phyloP scores from a whole-genome alignment of 31 red algal species.

The Porphyra umbilicalis region DNA sequence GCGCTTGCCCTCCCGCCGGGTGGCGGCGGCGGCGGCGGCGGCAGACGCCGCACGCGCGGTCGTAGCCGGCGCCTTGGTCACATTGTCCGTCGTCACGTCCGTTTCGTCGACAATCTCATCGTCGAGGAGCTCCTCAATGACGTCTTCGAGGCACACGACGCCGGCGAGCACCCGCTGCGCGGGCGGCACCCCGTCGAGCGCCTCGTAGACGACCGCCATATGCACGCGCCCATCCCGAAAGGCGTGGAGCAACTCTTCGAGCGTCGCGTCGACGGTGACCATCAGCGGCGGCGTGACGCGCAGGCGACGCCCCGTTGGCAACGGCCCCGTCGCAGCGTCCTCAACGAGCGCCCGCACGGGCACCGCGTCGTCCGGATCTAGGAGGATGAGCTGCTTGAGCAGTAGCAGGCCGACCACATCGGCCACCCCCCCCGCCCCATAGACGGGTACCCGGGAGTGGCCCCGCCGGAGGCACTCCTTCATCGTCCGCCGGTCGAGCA shows the following conservation, averaged over 20 bases:
- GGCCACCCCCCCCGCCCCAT: conserved; percentile 28
- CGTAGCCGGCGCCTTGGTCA: conserved; percentile 6
- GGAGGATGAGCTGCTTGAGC: conserved; percentile 86
- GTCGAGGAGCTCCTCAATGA: conserved; percentile 80
- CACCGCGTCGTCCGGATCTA: conserved; percentile 72
- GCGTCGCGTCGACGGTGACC: conserved; percentile 17
- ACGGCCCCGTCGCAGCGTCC: conserved; percentile 23
- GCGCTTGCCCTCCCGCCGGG: background rate
- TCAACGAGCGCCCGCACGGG: conserved; percentile 71
- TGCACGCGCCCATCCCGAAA: conserved; percentile 88
- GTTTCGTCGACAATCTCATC: conserved; percentile 84
- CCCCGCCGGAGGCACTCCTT: conserved; percentile 53
- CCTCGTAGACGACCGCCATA: conserved; percentile 89
- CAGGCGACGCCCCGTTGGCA: conserved; percentile 42
- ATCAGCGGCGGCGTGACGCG: conserved; percentile 69
- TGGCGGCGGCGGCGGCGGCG: background rate
- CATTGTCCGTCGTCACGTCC: conserved; percentile 61
- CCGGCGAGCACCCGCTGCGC: conserved; percentile 60
- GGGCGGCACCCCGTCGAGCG: conserved; percentile 8
- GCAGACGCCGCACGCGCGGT: background rate
- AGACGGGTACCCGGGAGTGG: conserved; percentile 80
- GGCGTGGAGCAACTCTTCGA: conserved; percentile 79
- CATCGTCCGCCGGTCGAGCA: conserved; percentile 67
- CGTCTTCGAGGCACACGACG: conserved; percentile 90
- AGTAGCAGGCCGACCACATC: conserved; percentile 85